Conservation (phyloP, 768 basidiomycete genomes). For the Russula vinacea region DNA sequence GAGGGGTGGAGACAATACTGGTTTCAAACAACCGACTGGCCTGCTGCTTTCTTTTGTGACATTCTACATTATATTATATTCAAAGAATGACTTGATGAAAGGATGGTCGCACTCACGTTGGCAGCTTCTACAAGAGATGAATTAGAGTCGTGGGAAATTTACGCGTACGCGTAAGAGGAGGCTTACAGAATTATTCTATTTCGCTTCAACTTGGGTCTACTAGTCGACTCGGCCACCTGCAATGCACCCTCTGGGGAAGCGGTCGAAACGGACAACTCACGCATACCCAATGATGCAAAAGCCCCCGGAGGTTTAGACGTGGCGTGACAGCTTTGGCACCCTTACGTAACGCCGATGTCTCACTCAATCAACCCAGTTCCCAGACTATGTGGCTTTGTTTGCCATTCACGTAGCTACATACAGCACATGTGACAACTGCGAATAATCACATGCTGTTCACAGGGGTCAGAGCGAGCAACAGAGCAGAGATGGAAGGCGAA, state of each 20-base stretch:
- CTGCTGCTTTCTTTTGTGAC: slow-evolving; percentile 34
- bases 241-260: slow-evolving; percentile 20
- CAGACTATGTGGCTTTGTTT: not conserved
- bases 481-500: slow-evolving; percentile 22
- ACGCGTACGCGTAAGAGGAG: not conserved
- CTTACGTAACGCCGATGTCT: not conserved
- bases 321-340: not conserved
- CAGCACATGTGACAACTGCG: not conserved
- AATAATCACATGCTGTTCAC: slow-evolving; percentile 20
- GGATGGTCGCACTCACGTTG: slow-evolving; percentile 23
- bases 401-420: not conserved
- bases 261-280: slow-evolving; percentile 19
- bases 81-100: not conserved
- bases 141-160: not conserved
- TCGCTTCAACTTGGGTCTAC: slow-evolving; percentile 27
- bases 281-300: slow-evolving; percentile 14
- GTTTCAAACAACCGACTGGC: slow-evolving; percentile 9
- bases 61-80: slow-evolving; percentile 19
- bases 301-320: not conserved
- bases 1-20: not conserved
- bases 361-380: not conserved
- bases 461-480: not conserved
- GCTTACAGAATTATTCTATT: slow-evolving; percentile 33
- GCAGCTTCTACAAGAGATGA: slow-evolving; percentile 24
- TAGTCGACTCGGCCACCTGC: not conserved